phyloP scores from a whole-genome alignment of 2,329 filamentous ascomycete genomes.

The Aspergillus sp. region DNA sequence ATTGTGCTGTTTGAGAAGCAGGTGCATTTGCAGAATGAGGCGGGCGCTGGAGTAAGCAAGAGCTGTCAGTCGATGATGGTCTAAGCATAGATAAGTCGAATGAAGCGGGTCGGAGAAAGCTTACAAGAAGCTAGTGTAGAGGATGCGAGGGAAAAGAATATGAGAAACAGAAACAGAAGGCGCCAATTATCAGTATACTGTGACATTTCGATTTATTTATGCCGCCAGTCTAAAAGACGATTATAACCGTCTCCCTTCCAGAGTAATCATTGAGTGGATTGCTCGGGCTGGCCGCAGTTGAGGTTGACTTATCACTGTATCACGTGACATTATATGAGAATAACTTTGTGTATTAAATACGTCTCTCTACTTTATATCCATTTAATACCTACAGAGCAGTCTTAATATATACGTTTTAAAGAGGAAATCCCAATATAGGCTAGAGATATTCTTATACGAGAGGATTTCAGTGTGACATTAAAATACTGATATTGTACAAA shows the following conservation, averaged over 20 bases:
- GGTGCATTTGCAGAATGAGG: constrained; percentile 72
- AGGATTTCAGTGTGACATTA: neutral
- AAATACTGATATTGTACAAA: neutral
- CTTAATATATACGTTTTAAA: no score
- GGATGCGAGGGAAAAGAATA: constrained; percentile 28
- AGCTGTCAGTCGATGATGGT: neutral
- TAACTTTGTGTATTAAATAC: no score
- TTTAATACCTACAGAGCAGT: no score
- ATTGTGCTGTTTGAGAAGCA: constrained; percentile 68
- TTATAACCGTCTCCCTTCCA: neutral
- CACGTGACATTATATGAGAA: neutral
- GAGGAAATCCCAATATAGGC: neutral
- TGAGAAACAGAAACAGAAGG: constrained; percentile 27
- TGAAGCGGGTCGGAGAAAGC: neutral
- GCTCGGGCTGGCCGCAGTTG: neutral
- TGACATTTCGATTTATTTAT: constrained; percentile 19
- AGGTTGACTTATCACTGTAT: neutral
- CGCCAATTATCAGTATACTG: constrained; percentile 14
- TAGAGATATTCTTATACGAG: neutral
- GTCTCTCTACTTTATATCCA: no score
- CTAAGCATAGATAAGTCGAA: neutral
- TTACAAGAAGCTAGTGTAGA: constrained; percentile 30
- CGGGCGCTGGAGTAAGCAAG: constrained; percentile 36
- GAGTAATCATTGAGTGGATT: neutral
- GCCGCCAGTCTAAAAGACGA: neutral